These are phyloP conservation scores for Sporothrix globosa DNA, from an alignment of 2,329 filamentous ascomycete species.

Conservation along the genomic window DNA sequence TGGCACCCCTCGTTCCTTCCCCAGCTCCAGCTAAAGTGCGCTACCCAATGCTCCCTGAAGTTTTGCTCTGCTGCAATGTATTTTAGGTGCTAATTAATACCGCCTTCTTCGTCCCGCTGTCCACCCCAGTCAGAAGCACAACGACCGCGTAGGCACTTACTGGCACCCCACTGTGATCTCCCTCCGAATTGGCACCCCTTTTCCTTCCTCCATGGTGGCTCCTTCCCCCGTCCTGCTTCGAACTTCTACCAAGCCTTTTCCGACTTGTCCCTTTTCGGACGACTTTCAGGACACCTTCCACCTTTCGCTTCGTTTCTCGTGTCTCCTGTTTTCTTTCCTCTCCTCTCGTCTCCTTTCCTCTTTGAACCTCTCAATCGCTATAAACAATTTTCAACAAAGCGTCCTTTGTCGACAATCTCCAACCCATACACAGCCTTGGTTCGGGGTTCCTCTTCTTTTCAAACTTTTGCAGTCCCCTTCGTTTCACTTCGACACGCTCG, in stretches of 20 bases:
- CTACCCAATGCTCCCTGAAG: no score
- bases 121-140: neutral
- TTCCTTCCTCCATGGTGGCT: slow-evolving; percentile 18
- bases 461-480: slow-evolving; percentile 9
- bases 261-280: slow-evolving; percentile 30
- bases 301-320: slow-evolving; percentile 11
- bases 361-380: slow-evolving; percentile 6
- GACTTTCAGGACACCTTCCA: slow-evolving; percentile 34
- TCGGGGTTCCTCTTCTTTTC: slow-evolving; percentile 19
- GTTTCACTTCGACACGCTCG: slow-evolving; percentile 34
- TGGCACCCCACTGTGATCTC: slow-evolving; percentile 27
- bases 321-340: slow-evolving; percentile 18
- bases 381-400: slow-evolving; percentile 1
- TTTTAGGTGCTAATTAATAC: no score
- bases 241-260: slow-evolving; percentile 15
- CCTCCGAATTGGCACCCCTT: slow-evolving; percentile 13
- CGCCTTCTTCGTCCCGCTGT: neutral
- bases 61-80: no score
- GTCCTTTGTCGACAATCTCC: slow-evolving; percentile 16
- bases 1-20: neutral
- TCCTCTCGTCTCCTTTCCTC: slow-evolving; percentile 19
- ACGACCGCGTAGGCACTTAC: neutral
- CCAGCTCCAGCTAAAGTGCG: neutral
- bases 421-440: slow-evolving; percentile 20
- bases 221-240: neutral